Evolutionary conservation across 192 early-diverging fungal genomes (phyloP), one percentile per base, ranked within the genome.

Genomic region (Phlyctochytrium bullatum): DNA sequence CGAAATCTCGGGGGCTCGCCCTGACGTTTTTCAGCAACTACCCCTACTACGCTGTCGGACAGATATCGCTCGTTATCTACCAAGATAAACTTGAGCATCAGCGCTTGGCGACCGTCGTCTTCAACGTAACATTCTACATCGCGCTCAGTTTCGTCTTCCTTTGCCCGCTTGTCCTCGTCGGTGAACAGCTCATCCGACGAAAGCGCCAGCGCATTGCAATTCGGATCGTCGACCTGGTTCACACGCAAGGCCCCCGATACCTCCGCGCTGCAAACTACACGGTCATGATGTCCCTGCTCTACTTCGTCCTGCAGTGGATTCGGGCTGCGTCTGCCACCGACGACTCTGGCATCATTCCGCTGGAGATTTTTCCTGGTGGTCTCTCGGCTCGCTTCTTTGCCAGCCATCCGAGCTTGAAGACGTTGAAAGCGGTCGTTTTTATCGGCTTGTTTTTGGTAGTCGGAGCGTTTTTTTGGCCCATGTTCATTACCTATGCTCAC

Each of bases 151-250:
- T 47, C 20, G 40, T 47, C 10, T n/a, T n/a, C n/a, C 40, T 50
- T 50, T 14, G 10, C n/a, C 10, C 40, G 12, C 10, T 50, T n/a
- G 40, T 50, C 40, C 40, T 50, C 40, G 40, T 50, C 40, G 12
- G 12, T n/a, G 40, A 50, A 50, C 12, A 50, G 10, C 40, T 50
- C 12, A 50, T 50, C n/a, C 10, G n/a, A 50, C 40, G 40, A n/a
- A n/a, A n/a, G n/a, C n/a, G n/a, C n/a, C n/a, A n/a, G 40, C 40
- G 40, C n/a, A 50, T 50, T 50, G 12, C 40, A 50, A 50, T 50
- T 50, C 40, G 40, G n/a, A 59, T 59, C n/a, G 28, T 59, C 29
- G 57, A 59, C 57, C 17, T 59, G 24, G 29, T 59, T 59, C 57
- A 59, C 17, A 29, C 17, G 24, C 57, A 59, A 59, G 57, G 57